Base-by-base conservation (phyloP, 2,329 filamentous ascomycete species). In the Penicillium sclerotiorum region DNA sequence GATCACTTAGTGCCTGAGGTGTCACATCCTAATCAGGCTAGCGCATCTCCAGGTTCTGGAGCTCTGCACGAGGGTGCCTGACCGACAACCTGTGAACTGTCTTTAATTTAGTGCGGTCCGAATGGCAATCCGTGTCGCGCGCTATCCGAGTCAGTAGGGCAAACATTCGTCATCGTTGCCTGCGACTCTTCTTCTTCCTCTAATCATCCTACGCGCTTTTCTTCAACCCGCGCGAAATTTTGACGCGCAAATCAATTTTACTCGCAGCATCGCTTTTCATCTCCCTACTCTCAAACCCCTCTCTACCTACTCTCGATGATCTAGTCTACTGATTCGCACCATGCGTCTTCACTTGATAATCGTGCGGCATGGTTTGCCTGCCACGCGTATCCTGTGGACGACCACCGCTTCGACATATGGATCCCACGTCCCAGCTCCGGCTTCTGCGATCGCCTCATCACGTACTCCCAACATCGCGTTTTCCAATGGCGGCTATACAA, bases 261-360 rank as follows among this genome's bases (percentile, higher is more conserved):
- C 7, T 18, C 15, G 27, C 17, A 25, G n/a, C 37, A 17, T 13
- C 15, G 13, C 33, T 42, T 20, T 30, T 42, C 28, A 8, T 41
- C 30, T 15, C 5, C 40, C 40, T n/a, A n/a, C n/a, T n/a, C n/a
- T n/a, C 9, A 1, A 40, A 4, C 15, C 27, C 39, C 17, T 20
- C 15, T 33, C 20, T 23, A 13, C 11, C 22, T 40, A 52, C 44
- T 35, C 47, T 51, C 47, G 37, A 59, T 58, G 53, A 55, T 52
- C 41, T 57, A 53, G 50, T 33, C 40, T 35, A 22, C 15, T 36
- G 28, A 38, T 22, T 33, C 42, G 47, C 58, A 58, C 42, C 41
- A 84, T 94, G 79, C 88, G 90, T 63, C 80, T 95, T 52, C 86
- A 87, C 57, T 75, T 95, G 40, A 77, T 83, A 28, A 82, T 95